phyloP scores from a whole-genome alignment of 768 basidiomycete genomes.

The Mycena crocata region DNA sequence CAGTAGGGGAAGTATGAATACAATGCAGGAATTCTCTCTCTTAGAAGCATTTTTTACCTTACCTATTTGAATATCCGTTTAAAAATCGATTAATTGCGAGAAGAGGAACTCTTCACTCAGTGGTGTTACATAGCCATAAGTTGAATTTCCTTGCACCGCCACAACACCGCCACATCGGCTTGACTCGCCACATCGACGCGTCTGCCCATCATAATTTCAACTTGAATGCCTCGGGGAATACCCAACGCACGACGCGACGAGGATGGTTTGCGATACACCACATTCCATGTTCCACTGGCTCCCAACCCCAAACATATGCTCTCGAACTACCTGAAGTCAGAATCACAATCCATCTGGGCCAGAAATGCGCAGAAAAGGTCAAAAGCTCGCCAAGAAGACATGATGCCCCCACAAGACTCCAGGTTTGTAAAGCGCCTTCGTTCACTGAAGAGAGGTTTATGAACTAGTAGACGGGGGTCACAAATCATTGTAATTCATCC shows the following conservation, averaged over 20 bases:
- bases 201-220: not conserved
- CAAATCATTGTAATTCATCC: constrained; percentile 85
- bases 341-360: constrained; percentile 79
- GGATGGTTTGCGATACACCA: constrained; percentile 83
- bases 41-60: no score
- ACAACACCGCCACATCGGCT: no score
- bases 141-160: no score
- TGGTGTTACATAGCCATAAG: no score
- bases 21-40: no score
- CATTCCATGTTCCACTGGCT: constrained; percentile 84
- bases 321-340: constrained; percentile 82
- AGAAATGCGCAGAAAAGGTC: constrained; percentile 70
- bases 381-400: constrained; percentile 57
- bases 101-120: no score
- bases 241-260: constrained; percentile 87
- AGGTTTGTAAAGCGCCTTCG: constrained; percentile 50
- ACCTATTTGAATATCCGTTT: no score
- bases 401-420: constrained; percentile 52
- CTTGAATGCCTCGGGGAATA: constrained; percentile 81
- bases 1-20: constrained; percentile 7
- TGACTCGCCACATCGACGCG: not conserved
- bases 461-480: constrained; percentile 71
- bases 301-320: constrained; percentile 85
- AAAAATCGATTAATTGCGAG: no score
- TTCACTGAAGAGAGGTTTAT: constrained; percentile 42